phyloP scores from a whole-genome alignment of 345 rosid genomes.

The Citrus cavaleriei region DNA sequence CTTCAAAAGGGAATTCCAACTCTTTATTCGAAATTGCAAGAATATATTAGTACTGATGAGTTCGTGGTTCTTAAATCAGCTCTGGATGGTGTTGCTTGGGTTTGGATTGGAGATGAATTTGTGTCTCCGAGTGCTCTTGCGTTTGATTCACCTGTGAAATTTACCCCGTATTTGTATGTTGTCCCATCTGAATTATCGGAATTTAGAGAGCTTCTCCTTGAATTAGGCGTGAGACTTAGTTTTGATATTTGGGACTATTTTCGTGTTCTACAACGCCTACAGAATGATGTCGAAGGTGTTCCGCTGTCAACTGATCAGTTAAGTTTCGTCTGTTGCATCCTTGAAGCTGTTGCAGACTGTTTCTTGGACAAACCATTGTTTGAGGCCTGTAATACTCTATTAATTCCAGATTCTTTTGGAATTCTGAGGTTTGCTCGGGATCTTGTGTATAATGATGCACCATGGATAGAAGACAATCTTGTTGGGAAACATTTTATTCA shows the following conservation, averaged over 20 bases:
- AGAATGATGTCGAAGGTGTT: constrained; percentile 57
- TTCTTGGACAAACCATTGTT: constrained; percentile 43
- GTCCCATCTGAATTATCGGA: constrained; percentile 93
- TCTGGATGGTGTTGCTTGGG: constrained; percentile 73
- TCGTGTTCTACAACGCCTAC: constrained; percentile 65
- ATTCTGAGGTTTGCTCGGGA: constrained; percentile 52
- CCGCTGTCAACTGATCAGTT: constrained; percentile 68
- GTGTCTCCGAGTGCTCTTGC: constrained; percentile 77
- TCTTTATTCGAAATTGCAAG: constrained; percentile 67
- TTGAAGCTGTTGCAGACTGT: constrained; percentile 83
- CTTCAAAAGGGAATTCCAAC: constrained; percentile 58
- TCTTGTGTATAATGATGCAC: constrained; percentile 91
- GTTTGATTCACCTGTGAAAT: constrained; percentile 96
- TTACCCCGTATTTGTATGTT: constrained; percentile 86
- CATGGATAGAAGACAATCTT: constrained; percentile 81
- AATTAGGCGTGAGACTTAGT: constrained; percentile 76
- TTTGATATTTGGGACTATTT: constrained; percentile 78
- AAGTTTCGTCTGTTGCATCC: constrained; percentile 69
- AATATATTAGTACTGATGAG: constrained; percentile 54
- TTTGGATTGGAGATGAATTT: constrained; percentile 96
- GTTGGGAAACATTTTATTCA: constrained; percentile 75
- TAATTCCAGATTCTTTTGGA: constrained; percentile 77
- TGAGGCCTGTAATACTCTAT: constrained; percentile 51
- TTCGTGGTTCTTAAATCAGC: constrained; percentile 54
- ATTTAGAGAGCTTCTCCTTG: constrained; percentile 71